Percentiles rank a stretch among this genome's conserved stretches.
Conservation (phyloP, 306 rosid genomes). For the Cicer judaicum region DNA sequence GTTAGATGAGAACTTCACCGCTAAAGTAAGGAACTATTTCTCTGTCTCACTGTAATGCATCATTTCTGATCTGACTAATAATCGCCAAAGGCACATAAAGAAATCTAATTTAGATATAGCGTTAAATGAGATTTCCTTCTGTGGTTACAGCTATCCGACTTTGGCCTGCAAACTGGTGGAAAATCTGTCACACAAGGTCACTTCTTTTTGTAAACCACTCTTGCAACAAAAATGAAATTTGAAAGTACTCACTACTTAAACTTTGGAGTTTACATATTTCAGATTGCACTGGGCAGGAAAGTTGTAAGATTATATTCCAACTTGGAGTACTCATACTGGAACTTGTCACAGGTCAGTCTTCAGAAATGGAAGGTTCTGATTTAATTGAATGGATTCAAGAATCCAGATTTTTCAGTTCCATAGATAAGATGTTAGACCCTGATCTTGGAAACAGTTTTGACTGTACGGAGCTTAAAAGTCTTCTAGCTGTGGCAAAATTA, state of each 20-base stretch:
- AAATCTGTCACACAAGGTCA: conserved; percentile 62
- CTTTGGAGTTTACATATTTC: conserved; percentile 38
- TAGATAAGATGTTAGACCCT: conserved; percentile 91
- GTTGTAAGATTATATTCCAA: conserved; percentile 70
- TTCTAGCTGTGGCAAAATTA: conserved; percentile 81
- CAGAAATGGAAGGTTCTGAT: conserved; percentile 72
- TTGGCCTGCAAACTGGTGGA: conserved; percentile 60
- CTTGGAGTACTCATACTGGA: conserved; percentile 87
- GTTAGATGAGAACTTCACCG: conserved; percentile 83
- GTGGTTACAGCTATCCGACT: conserved; percentile 74
- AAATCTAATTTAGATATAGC: background rate
- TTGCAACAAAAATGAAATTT: background rate
- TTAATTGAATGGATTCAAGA: conserved; percentile 84
- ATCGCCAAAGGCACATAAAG: conserved; percentile 28
- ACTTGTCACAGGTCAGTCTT: conserved; percentile 86
- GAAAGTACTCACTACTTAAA: background rate
- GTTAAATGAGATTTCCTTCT: conserved; percentile 27
- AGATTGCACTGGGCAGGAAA: conserved; percentile 64
- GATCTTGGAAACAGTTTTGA: conserved; percentile 79
- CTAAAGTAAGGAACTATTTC: conserved; percentile 62
- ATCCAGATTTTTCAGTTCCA: conserved; percentile 66
- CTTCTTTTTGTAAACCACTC: conserved; percentile 31
- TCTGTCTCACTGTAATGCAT: conserved; percentile 21
- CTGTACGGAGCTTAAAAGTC: conserved; percentile 71
- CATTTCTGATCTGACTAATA: conserved; percentile 26